These are phyloP conservation scores for Moesziomyces sp. DNA, from an alignment of 1,284 basidiomycete genomes.

Conservation along the genomic window DNA sequence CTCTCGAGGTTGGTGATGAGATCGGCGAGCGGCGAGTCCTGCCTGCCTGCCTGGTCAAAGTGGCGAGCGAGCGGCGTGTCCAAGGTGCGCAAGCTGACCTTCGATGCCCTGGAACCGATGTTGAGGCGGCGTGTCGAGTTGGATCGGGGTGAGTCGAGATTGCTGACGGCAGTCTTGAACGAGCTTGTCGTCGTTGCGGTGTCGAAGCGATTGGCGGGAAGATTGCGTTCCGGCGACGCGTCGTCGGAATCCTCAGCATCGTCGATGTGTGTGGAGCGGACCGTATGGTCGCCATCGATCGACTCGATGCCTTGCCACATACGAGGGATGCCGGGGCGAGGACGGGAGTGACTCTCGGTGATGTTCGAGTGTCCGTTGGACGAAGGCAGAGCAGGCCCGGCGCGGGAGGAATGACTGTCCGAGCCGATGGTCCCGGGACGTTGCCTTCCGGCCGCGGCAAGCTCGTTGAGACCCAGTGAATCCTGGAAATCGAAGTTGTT, in stretches of 20 bases:
- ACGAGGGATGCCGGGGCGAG: slow-evolving; percentile 39
- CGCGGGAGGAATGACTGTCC: slow-evolving; percentile 1
- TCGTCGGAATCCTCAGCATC: slow-evolving; percentile 35
- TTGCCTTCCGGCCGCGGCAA: slow-evolving; percentile 15
- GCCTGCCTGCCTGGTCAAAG: slow-evolving; percentile 29
- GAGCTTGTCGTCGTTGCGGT: slow-evolving; percentile 38
- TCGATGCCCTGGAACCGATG: slow-evolving; percentile 25
- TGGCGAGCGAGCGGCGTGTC: slow-evolving; percentile 44
- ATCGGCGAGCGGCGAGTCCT: slow-evolving; percentile 42
- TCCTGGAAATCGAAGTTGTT: slow-evolving; percentile 24
- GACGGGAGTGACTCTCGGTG: slow-evolving; percentile 17
- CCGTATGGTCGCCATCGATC: slow-evolving; percentile 16
- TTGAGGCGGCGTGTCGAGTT: slow-evolving; percentile 13
- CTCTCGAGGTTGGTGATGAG: slow-evolving; percentile 45
- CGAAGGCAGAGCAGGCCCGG: background rate
- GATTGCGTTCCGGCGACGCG: slow-evolving; percentile 20
- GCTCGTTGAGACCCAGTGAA: slow-evolving; percentile 14
- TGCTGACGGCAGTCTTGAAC: slow-evolving; percentile 39
- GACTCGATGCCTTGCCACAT: slow-evolving; percentile 51
- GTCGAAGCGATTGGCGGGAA: slow-evolving; percentile 37
- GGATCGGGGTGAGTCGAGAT: slow-evolving; percentile 30
- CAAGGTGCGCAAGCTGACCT: slow-evolving; percentile 28
- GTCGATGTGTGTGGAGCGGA: slow-evolving; percentile 31
- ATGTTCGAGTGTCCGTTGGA: slow-evolving; percentile 11
- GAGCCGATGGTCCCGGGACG: slow-evolving; percentile 3